Evolutionary conservation across 805 yeast genomes (phyloP).

Genomic region (Alloascoidea africana): DNA sequence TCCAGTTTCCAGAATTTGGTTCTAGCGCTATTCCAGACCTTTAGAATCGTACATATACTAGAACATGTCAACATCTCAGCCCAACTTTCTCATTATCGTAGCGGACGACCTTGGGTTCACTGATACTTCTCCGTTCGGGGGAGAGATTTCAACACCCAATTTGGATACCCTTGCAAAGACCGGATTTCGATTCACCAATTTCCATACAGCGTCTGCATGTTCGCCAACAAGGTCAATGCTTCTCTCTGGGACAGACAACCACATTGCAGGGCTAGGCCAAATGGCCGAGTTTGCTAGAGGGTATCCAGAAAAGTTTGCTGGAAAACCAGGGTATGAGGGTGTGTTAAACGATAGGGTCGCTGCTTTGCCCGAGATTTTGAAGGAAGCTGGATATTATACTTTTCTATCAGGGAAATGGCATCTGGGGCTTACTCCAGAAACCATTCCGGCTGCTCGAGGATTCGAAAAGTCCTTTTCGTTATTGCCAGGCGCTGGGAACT

Average conservation of each 20-base stretch:
- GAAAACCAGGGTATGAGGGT: constrained; percentile 42
- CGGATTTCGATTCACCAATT: constrained; percentile 38
- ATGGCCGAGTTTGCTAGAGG: constrained; percentile 31
- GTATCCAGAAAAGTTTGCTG: constrained; percentile 23
- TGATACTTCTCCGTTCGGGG: constrained; percentile 37
- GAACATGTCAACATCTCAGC: constrained; percentile 16
- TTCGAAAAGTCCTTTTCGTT: constrained; percentile 34
- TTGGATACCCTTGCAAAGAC: constrained; percentile 25
- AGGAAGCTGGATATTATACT: constrained; percentile 33
- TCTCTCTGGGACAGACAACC: constrained; percentile 45
- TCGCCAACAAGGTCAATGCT: constrained; percentile 52
- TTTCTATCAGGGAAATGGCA: constrained; percentile 50
- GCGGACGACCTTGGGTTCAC: constrained; percentile 53
- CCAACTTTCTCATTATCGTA: constrained; percentile 38
- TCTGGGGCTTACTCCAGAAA: constrained; percentile 30
- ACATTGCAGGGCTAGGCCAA: constrained; percentile 44
- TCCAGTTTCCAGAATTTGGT: too few relatives aligned
- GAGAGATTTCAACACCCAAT: constrained; percentile 42
- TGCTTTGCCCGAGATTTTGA: constrained; percentile 33
- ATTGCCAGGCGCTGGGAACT: constrained; percentile 44
- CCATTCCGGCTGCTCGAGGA: constrained; percentile 34
- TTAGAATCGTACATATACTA: too few relatives aligned
- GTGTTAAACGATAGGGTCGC: constrained; percentile 35
- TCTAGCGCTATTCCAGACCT: too few relatives aligned
- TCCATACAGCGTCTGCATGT: constrained; percentile 51